Evolutionary conservation across 352 stramenopile genomes (phyloP).

Genomic region (Pythium scleroteichum): DNA sequence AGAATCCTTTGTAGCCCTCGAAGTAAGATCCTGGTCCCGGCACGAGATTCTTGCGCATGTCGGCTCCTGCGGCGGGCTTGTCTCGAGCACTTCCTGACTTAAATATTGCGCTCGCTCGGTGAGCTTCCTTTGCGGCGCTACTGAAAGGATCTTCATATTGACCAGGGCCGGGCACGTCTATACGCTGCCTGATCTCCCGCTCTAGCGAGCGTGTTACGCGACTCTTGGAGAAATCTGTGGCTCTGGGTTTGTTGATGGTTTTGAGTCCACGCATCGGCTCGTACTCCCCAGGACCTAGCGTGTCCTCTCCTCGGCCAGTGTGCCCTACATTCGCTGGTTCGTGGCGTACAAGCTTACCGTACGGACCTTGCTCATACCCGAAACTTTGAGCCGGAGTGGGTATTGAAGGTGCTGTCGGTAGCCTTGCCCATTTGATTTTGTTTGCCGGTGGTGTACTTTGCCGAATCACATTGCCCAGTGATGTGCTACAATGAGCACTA

Average conservation of each 20-base stretch:
- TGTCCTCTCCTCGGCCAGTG: slow-evolving; percentile 56
- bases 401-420: slow-evolving; percentile 76
- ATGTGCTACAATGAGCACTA: slow-evolving; percentile 4
- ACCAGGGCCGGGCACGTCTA: slow-evolving; percentile 56
- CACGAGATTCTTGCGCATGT: slow-evolving; percentile 37
- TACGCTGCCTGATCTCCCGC: slow-evolving; percentile 56
- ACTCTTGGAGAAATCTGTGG: slow-evolving; percentile 76
- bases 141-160: slow-evolving; percentile 47
- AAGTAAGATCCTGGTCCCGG: slow-evolving; percentile 72
- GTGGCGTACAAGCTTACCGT: slow-evolving; percentile 74
- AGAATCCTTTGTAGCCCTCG: slow-evolving; percentile 48
- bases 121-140: slow-evolving; percentile 40
- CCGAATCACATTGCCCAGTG: slow-evolving; percentile 31
- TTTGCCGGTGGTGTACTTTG: slow-evolving; percentile 35
- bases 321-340: slow-evolving; percentile 57
- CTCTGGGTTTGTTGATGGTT: slow-evolving; percentile 58
- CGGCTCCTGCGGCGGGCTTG: slow-evolving; percentile 27
- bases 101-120: slow-evolving; percentile 65
- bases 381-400: slow-evolving; percentile 73
- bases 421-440: slow-evolving; percentile 66
- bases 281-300: slow-evolving; percentile 69
- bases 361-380: slow-evolving; percentile 70
- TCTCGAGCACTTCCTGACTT: slow-evolving; percentile 67
- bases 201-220: slow-evolving; percentile 62
- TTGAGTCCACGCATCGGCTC: slow-evolving; percentile 68